Conservation (phyloP, 2,329 filamentous ascomycete genomes). For the Canariomyces notabilis region DNA sequence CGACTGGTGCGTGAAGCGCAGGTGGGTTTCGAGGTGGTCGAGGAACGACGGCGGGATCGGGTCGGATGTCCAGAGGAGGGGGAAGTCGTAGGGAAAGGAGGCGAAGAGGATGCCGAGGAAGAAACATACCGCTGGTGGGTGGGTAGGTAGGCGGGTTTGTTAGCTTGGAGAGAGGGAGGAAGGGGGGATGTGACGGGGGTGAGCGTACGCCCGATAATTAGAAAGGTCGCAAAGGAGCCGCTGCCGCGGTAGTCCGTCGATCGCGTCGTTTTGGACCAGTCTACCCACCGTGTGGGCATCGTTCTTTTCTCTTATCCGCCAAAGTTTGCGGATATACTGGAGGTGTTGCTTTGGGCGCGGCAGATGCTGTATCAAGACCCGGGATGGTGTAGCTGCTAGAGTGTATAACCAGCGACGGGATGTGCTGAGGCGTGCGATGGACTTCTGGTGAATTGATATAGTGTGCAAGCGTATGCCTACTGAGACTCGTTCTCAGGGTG, state of each 20-base stretch:
- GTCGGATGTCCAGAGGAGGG: slow-evolving; percentile 73
- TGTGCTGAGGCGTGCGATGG: no score
- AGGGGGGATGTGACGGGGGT: slow-evolving; percentile 15
- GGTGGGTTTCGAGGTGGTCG: slow-evolving; percentile 80
- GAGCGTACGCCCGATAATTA: slow-evolving; percentile 87
- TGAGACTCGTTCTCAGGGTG: no score
- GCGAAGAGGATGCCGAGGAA: slow-evolving; percentile 98
- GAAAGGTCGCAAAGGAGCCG: slow-evolving; percentile 85
- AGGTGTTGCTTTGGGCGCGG: no score
- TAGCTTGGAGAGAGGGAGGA: slow-evolving; percentile 11
- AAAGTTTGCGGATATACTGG: no score
- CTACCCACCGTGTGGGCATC: slow-evolving; percentile 22
- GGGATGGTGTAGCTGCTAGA: no score
- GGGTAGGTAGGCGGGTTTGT: slow-evolving; percentile 5
- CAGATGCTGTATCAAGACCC: no score
- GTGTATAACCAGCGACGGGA: no score
- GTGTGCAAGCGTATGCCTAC: no score
- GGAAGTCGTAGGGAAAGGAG: slow-evolving; percentile 91
- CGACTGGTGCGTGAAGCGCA: slow-evolving; percentile 84
- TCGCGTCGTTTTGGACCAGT: slow-evolving; percentile 46
- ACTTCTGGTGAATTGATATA: no score
- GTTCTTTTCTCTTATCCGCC: background rate
- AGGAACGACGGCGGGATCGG: slow-evolving; percentile 65
- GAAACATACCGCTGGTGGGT: slow-evolving; percentile 76
- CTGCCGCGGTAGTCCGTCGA: slow-evolving; percentile 55